Conservation (phyloP, 768 basidiomycete species). For the Termitomyces sp. region DNA sequence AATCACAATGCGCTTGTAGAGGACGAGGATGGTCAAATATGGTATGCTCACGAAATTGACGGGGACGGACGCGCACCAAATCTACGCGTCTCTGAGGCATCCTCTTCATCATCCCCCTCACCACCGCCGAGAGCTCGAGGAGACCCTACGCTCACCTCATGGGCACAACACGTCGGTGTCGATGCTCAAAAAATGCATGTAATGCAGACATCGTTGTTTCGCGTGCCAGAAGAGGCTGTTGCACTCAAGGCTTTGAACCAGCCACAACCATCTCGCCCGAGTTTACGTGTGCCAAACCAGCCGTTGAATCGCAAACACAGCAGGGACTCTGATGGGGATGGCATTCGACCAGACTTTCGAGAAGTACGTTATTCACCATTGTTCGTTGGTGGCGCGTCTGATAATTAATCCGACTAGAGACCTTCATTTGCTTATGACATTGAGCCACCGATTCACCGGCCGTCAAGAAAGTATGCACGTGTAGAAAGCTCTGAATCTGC, state of each 20-base stretch:
- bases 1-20: conserved; percentile 48
- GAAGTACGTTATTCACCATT: conserved; percentile 38
- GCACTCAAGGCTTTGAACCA: conserved; percentile 54
- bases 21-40: conserved; percentile 51
- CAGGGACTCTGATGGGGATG: conserved; percentile 75
- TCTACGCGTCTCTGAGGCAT: conserved; percentile 27
- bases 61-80: conserved; percentile 5
- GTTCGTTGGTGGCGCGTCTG: neutral
- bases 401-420: conserved; percentile 42
- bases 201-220: conserved; percentile 89
- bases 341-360: conserved; percentile 52
- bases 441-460: conserved; percentile 62
- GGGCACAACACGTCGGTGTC: conserved; percentile 72
- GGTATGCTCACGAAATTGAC: conserved; percentile 21
- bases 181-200: conserved; percentile 88
- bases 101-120: conserved; percentile 28
- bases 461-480: conserved; percentile 77
- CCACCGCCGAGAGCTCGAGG: conserved; percentile 30
- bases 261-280: conserved; percentile 33
- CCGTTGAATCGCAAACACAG: conserved; percentile 65
- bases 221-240: conserved; percentile 69
- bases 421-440: conserved; percentile 76
- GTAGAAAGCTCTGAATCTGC: conserved; percentile 68
- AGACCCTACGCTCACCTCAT: conserved; percentile 57
- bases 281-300: conserved; percentile 32